Base-by-base conservation (phyloP, 2,329 filamentous ascomycete genomes). In the Trichophyton schoenleinii region DNA sequence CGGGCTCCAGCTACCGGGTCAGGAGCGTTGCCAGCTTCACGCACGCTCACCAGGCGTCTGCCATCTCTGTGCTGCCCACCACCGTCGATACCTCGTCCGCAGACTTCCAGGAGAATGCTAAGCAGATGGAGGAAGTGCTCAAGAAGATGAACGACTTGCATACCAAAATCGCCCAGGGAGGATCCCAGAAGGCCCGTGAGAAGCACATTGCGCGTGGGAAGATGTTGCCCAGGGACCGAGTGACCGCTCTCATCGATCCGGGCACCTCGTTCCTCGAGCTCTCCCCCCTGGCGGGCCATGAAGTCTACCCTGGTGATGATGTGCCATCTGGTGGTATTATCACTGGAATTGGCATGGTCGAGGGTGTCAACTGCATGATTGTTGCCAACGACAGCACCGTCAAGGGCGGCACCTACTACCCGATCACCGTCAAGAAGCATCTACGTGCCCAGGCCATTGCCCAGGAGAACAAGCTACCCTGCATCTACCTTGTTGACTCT, bases 351-450 rank as follows among this genome's bases (percentile, higher is more conserved):
- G 92, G 92, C 2, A 87, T 88, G 1, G 88, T 99, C 28, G 88
- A 94, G 71, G 92, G 92, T 13, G 90, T 96, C 28, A 87, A 86
- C 46, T 97, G 92, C 73, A 87, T 96, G 77, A 88, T 97, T 68
- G 88, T 96, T 58, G 91, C 91, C 62, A 96, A 97, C 72, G 92
- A 96, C 72, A 95, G 89, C 77, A 96, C 92, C 18, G 92, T 97
- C 70, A 99, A 97, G 77, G 92, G 92, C 59, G 92, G 92, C 25
- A 95, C 92, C 1, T 99, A 99, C 76, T 97, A 92, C 71, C 92
- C 92, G 1, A 90, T 97, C 68, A 99, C 92, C 0, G 89, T 97
- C 63, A 96, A 96, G 79, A 99, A 99, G 80, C 94, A 97, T 74
- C 79, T 97, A 15, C 84, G 92, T 64, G 92, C 92, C 3, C 94